A percentile compares a stretch with the other conserved stretches of the same genome.
phyloP scores from a whole-genome alignment of 768 basidiomycete genomes.

The Leccinum subtestaceum region DNA sequence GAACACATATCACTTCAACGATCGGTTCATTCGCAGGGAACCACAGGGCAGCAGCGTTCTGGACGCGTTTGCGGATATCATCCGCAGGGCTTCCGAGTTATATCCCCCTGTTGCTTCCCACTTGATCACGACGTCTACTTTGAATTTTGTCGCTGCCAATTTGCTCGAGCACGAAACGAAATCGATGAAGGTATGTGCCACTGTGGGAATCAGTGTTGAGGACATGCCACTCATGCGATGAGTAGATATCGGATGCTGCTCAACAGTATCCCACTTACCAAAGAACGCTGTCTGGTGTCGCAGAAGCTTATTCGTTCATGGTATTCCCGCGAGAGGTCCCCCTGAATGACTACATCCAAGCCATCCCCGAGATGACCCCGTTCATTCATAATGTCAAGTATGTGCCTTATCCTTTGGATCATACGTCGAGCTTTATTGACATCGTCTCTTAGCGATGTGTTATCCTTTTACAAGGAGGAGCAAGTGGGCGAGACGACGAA shows the following conservation, averaged over 20 bases:
- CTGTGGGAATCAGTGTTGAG: background rate
- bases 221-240: background rate
- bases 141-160: background rate
- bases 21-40: background rate
- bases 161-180: background rate
- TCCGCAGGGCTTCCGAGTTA: background rate
- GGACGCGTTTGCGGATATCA: background rate
- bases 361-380: background rate
- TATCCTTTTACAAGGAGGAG: background rate
- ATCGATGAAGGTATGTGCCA: background rate
- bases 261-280: background rate
- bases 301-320: conserved; percentile 9
- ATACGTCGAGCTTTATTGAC: background rate
- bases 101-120: background rate
- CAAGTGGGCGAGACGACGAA: background rate
- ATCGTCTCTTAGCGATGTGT: background rate
- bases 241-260: background rate
- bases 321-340: background rate
- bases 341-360: background rate
- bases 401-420: background rate
- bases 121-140: background rate
- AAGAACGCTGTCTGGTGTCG: background rate
- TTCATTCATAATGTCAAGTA: background rate
- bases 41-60: background rate
- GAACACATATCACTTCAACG: background rate